A percentile compares a stretch with the other conserved stretches of the same genome.
These are phyloP conservation scores for Dendrobium catenatum DNA, from an alignment of 106 monocot genomes.

Conservation along the genomic window DNA sequence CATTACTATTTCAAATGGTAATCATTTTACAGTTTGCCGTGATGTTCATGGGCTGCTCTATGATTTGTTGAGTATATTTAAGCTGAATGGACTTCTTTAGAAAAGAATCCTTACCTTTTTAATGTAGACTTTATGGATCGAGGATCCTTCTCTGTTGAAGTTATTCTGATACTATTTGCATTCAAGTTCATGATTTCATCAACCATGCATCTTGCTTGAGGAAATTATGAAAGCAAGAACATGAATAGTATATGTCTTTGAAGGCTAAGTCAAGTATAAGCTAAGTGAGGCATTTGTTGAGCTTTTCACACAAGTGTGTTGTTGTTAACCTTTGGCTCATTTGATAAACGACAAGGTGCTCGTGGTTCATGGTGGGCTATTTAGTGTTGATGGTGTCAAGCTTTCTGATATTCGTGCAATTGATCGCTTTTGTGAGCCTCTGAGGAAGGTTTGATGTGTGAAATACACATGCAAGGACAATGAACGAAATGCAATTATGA, in stretches of 20 bases:
- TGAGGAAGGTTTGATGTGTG: constrained; percentile 45
- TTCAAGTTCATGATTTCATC: constrained; percentile 89
- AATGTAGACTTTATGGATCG: constrained; percentile 99
- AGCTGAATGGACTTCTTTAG: constrained; percentile 90
- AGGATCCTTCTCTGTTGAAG: constrained; percentile 95
- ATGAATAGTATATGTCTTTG: constrained; percentile 96
- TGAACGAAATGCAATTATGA: no score
- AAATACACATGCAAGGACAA: no score
- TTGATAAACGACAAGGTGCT: constrained; percentile 87
- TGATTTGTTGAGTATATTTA: constrained; percentile 90
- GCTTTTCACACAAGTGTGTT: constrained; percentile 91
- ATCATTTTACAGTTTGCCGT: constrained; percentile 85
- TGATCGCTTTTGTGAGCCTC: constrained; percentile 94
- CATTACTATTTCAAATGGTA: constrained; percentile 55
- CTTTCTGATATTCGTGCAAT: constrained; percentile 79
- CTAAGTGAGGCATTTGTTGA: constrained; percentile 82
- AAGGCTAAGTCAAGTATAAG: constrained; percentile 90
- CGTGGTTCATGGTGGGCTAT: constrained; percentile 94
- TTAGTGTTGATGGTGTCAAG: constrained; percentile 94
- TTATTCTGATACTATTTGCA: constrained; percentile 92
- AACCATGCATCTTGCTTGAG: constrained; percentile 60
- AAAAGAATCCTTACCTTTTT: constrained; percentile 95
- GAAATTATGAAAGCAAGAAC: constrained; percentile 91
- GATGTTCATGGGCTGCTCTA: constrained; percentile 98
- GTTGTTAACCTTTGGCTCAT: constrained; percentile 84